A percentile compares a stretch with the other conserved stretches of the same genome.
Conservation (phyloP, 495 filamentous ascomycete genomes). For the Aspergillus olivimuriae region DNA sequence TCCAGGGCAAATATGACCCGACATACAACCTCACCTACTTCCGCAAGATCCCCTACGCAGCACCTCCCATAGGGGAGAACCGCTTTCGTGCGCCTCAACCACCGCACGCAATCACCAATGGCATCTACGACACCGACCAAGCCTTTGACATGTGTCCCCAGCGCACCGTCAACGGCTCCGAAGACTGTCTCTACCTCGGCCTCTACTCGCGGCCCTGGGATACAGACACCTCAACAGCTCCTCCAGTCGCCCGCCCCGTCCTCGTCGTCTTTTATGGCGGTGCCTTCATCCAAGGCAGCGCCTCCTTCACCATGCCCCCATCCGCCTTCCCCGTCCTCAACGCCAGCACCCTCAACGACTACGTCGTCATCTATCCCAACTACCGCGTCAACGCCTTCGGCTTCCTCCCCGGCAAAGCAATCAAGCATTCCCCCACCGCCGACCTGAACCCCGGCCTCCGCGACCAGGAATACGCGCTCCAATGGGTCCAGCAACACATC, state of each 20-base stretch:
- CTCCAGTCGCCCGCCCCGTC: slow-evolving; percentile 35
- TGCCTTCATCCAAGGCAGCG: slow-evolving; percentile 53
- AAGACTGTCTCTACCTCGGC: slow-evolving; percentile 57
- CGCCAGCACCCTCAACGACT: slow-evolving; percentile 38
- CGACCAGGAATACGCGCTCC: slow-evolving; percentile 43
- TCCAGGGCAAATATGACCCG: slow-evolving; percentile 48
- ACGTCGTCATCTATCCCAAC: slow-evolving; percentile 47
- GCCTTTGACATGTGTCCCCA: slow-evolving; percentile 54
- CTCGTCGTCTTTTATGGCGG: slow-evolving; percentile 57
- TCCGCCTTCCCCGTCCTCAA: slow-evolving; percentile 52
- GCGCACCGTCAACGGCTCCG: slow-evolving; percentile 50
- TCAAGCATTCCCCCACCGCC: slow-evolving; percentile 37
- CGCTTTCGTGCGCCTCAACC: slow-evolving; percentile 53
- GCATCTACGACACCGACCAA: slow-evolving; percentile 50
- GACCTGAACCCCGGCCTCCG: slow-evolving; percentile 46
- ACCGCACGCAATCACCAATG: slow-evolving; percentile 37
- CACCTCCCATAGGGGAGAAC: slow-evolving; percentile 47
- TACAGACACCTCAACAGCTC: slow-evolving; percentile 18
- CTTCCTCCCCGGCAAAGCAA: slow-evolving; percentile 47
- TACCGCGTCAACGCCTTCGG: slow-evolving; percentile 56
- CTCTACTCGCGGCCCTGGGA: slow-evolving; percentile 53
- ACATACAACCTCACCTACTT: slow-evolving; percentile 48
- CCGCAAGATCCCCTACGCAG: slow-evolving; percentile 53
- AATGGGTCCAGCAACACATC: slow-evolving; percentile 51
- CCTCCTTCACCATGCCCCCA: slow-evolving; percentile 47